phyloP scores from a whole-genome alignment of 108 stramenopile species.

The Cylindrotheca closterium region DNA sequence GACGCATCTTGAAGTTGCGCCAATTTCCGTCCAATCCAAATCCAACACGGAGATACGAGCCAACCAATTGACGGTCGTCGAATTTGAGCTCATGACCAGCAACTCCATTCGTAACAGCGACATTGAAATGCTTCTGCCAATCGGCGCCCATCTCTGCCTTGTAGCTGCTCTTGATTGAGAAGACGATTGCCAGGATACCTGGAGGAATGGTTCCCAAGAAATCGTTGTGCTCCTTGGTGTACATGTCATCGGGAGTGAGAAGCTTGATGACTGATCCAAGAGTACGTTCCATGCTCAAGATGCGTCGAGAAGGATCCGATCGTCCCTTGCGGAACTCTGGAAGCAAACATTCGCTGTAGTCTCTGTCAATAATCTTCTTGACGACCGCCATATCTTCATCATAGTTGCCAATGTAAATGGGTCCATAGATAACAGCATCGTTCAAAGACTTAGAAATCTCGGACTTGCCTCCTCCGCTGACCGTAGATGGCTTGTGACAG shows the following conservation, averaged over 20 bases:
- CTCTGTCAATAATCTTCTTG: slow-evolving; percentile 33
- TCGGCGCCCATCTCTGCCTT: slow-evolving; percentile 42
- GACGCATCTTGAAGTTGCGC: slow-evolving; percentile 52
- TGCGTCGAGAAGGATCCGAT: slow-evolving; percentile 23
- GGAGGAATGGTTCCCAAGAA: slow-evolving; percentile 44
- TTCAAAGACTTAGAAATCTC: slow-evolving; percentile 54
- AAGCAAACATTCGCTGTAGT: slow-evolving; percentile 45
- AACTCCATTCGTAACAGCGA: slow-evolving; percentile 53
- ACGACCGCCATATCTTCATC: slow-evolving; percentile 48
- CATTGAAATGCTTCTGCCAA: slow-evolving; percentile 46
- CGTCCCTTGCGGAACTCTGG: slow-evolving; percentile 40
- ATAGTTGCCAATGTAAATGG: slow-evolving; percentile 54
- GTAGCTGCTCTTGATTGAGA: slow-evolving; percentile 58
- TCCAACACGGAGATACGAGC: slow-evolving; percentile 53
- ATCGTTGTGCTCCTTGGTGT: slow-evolving; percentile 46
- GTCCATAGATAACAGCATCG: slow-evolving; percentile 55
- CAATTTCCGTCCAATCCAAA: slow-evolving; percentile 35
- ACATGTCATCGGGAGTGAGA: slow-evolving; percentile 51
- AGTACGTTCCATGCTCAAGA: slow-evolving; percentile 40
- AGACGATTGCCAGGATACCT: slow-evolving; percentile 48
- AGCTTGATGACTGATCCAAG: slow-evolving; percentile 57
- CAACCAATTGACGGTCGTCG: slow-evolving; percentile 45
- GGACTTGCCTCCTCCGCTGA: slow-evolving; percentile 52
- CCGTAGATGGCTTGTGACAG: slow-evolving; percentile 61
- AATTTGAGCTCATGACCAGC: slow-evolving; percentile 56